These are phyloP conservation scores for Vitis labrusca DNA, from an alignment of 164 flowering plant genomes.

Conservation along the genomic window DNA sequence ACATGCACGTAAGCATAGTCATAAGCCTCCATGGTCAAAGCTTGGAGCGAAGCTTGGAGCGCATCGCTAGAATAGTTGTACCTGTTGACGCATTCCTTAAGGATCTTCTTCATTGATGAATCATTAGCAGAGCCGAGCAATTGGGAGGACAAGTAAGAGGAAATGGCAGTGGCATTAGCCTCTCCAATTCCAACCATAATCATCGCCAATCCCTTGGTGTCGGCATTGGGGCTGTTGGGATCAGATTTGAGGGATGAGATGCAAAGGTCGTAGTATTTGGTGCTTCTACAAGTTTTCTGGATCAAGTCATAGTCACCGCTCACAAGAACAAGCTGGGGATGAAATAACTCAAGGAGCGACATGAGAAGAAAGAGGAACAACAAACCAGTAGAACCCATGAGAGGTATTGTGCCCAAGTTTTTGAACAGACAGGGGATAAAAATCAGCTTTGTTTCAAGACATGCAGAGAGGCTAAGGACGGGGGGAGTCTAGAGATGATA, in stretches of 20 bases:
- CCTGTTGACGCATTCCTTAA: constrained; percentile 60
- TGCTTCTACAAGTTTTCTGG: constrained; percentile 54
- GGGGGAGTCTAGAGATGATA: no score
- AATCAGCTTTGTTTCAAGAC: no score
- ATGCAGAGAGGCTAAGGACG: no score
- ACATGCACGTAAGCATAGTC: constrained; percentile 68
- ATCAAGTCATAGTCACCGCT: constrained; percentile 31
- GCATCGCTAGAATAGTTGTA: constrained; percentile 49
- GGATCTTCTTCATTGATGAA: constrained; percentile 28
- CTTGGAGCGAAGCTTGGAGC: constrained; percentile 39
- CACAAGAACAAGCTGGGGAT: constrained; percentile 4
- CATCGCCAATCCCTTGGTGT: constrained; percentile 54
- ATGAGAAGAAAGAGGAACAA: constrained; percentile 20
- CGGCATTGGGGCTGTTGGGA: constrained; percentile 46
- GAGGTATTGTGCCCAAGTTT: background rate
- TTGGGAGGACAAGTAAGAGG: constrained; percentile 43
- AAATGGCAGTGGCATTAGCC: constrained; percentile 50
- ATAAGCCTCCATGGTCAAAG: constrained; percentile 39
- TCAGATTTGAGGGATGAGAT: constrained; percentile 56
- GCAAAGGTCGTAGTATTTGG: constrained; percentile 59
- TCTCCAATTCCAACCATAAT: constrained; percentile 50
- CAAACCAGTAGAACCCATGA: constrained; percentile 25
- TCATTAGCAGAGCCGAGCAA: constrained; percentile 22
- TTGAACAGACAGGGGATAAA: no score
- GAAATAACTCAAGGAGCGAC: constrained; percentile 1